Evolutionary conservation across 2,329 filamentous ascomycete species (phyloP), one percentile per base, ranked within the genome.

Genomic region (Pestalotiopsis fici): DNA sequence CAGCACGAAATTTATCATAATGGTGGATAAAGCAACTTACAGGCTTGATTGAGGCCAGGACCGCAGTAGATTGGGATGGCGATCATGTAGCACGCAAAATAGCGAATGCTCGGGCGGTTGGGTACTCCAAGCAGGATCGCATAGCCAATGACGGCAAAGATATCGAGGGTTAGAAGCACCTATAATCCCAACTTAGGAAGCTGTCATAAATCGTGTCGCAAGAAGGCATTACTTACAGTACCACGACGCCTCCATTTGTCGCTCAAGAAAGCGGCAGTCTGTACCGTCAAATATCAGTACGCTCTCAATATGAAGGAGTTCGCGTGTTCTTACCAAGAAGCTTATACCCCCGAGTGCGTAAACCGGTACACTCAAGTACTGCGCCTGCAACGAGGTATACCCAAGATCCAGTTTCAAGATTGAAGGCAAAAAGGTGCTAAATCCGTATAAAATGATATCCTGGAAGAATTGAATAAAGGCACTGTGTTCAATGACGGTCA

Each of bases 351-450:
- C 90, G 1, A 91, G 74, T 0, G 85, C 83, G 69, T 93, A 93
- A 73, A 89, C 90, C 1, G 91, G 91, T 23, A 92, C 88, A 0
- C 90, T 93, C 56, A 93, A 81, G 43, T 88, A 88, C 74, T 93
- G 90, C 0, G 90, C 85, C 71, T 90, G 83, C 0, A 87, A 82
- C 0, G 81, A 81, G 0, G 83, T 81, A 78, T 88, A 91, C 2
- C 75, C 76, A 15, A 59, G 28, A 2, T 89, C 88, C 68, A 92
- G 86, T 0, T 84, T 85, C 64, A 85, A 80, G 74, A 93, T 91
- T 69, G 88, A 91, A 0, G 90, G 91, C 43, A 93, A 78, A 74
- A 92, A 93, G 0, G 88, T 91, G 65, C 84, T 86, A 75, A 88
- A 91, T 2, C 89, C 89, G 75, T 92, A 92, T 0, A 92, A 82